These are phyloP conservation scores for Hypoxylon sp. DNA, from an alignment of 2,329 filamentous ascomycete species.

Conservation along the genomic window DNA sequence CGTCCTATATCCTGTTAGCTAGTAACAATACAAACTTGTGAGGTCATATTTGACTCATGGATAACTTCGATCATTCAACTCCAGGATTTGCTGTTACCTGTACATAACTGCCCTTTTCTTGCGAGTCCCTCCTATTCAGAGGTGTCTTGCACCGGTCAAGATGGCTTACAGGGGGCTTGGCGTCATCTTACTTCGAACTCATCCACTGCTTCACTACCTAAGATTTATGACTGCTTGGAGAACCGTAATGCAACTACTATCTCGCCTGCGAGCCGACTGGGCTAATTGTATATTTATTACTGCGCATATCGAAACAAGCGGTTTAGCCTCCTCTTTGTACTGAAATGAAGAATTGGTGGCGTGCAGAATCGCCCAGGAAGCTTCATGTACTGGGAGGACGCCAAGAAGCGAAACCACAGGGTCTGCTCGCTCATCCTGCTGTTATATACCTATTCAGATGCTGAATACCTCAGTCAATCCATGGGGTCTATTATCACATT, in stretches of 20 bases:
- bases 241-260: constrained; percentile 82
- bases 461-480: constrained; percentile 27
- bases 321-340: constrained; percentile 79
- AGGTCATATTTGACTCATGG: background rate
- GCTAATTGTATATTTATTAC: constrained; percentile 82
- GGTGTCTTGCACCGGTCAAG: background rate
- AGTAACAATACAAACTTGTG: background rate
- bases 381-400: constrained; percentile 61
- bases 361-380: constrained; percentile 67
- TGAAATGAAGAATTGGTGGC: constrained; percentile 71
- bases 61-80: background rate
- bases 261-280: constrained; percentile 86
- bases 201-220: too few relatives aligned
- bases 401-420: constrained; percentile 63
- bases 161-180: too few relatives aligned
- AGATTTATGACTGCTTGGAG: too few relatives aligned
- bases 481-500: too few relatives aligned
- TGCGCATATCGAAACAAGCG: constrained; percentile 78
- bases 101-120: background rate
- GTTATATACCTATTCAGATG: constrained; percentile 61
- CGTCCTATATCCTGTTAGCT: background rate
- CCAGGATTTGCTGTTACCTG: background rate
- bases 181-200: too few relatives aligned
- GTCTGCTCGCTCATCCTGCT: constrained; percentile 63
- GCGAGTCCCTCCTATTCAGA: background rate